Conservation (phyloP, 2,329 filamentous ascomycete species). For the Dendryphion nanum region DNA sequence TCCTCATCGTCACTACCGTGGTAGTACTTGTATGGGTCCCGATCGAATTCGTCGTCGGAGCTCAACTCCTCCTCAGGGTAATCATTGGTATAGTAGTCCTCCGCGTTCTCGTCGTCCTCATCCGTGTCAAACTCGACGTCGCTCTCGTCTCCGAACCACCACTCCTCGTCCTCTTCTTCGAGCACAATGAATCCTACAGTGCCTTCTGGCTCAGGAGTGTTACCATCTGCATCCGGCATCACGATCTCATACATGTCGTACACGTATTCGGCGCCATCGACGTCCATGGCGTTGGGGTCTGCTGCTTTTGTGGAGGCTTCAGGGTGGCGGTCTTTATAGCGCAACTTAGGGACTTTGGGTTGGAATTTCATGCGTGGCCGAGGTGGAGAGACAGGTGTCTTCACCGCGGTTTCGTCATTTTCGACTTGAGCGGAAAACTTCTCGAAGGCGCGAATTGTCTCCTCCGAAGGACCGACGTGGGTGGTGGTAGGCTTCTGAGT, state of each 20-base stretch:
- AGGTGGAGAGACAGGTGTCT: not conserved
- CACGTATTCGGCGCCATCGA: constrained; percentile 53
- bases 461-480: constrained; percentile 16
- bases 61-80: constrained; percentile 79
- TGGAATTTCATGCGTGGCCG: constrained; percentile 26
- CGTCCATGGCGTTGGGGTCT: constrained; percentile 32
- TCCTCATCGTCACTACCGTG: constrained; percentile 43
- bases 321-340: constrained; percentile 35
- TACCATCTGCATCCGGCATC: constrained; percentile 34
- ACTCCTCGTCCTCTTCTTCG: constrained; percentile 51
- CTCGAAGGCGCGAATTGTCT: constrained; percentile 32
- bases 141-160: constrained; percentile 57
- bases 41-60: constrained; percentile 64
- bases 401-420: constrained; percentile 9
- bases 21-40: constrained; percentile 43
- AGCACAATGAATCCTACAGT: constrained; percentile 49
- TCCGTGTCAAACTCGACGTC: constrained; percentile 58
- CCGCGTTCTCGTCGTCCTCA: constrained; percentile 65
- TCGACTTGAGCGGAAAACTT: constrained; percentile 33
- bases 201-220: constrained; percentile 19
- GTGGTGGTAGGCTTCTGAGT: not conserved
- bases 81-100: constrained; percentile 76
- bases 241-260: constrained; percentile 58
- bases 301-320: constrained; percentile 25
- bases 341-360: constrained; percentile 31